A percentile compares a stretch with the other conserved stretches of the same genome.
These are phyloP conservation scores for Bondarzewia mesenterica DNA, from an alignment of 1,284 basidiomycete species.

Conservation along the genomic window DNA sequence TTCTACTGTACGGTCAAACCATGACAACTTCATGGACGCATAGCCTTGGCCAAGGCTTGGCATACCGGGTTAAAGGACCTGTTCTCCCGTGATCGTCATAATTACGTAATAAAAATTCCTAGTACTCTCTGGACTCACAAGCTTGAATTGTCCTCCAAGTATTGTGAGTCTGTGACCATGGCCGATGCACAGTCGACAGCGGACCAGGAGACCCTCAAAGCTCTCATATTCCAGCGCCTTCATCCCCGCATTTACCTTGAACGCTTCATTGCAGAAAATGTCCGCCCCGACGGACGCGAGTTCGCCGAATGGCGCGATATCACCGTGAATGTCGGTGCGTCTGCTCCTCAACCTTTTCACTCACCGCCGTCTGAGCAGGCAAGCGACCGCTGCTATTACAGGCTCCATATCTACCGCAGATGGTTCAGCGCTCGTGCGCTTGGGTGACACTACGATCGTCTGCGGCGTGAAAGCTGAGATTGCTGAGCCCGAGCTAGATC, in stretches of 20 bases:
- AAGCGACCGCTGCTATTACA: constrained; percentile 14
- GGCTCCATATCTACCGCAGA: constrained; percentile 88
- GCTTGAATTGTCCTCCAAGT: too few relatives aligned
- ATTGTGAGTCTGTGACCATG: too few relatives aligned
- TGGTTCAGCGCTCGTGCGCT: constrained; percentile 82
- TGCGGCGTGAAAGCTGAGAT: constrained; percentile 95
- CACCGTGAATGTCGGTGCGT: constrained; percentile 67
- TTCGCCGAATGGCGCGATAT: constrained; percentile 58
- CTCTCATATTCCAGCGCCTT: constrained; percentile 72
- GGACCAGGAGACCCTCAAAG: constrained; percentile 33
- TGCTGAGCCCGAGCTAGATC: constrained; percentile 76
- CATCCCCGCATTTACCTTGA: constrained; percentile 78
- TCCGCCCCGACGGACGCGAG: constrained; percentile 72
- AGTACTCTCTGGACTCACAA: too few relatives aligned
- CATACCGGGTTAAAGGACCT: too few relatives aligned
- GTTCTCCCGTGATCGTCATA: too few relatives aligned
- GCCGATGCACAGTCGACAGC: background rate
- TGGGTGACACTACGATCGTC: constrained; percentile 86
- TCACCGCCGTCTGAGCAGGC: background rate
- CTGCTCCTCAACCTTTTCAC: constrained; percentile 3
- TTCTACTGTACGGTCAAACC: too few relatives aligned
- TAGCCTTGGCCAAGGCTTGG: too few relatives aligned
- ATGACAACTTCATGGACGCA: too few relatives aligned
- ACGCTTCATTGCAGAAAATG: constrained; percentile 63
- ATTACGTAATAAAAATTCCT: too few relatives aligned